phyloP scores from a whole-genome alignment of 495 filamentous ascomycete species.

The Lentithecium fluviatile region DNA sequence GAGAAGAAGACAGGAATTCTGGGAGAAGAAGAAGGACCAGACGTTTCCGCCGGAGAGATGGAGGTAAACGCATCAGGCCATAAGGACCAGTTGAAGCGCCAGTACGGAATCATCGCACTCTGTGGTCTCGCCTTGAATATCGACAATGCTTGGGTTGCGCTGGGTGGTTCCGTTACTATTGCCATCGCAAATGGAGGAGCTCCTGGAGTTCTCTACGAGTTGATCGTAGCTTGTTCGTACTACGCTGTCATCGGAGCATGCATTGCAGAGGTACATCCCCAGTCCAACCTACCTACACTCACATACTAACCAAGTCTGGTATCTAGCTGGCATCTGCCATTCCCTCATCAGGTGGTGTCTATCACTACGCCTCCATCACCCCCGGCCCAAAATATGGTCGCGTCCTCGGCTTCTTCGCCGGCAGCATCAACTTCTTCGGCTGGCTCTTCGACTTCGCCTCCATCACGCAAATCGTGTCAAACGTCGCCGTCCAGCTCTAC shows the following conservation, averaged over 20 bases:
- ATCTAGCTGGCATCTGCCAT: constrained; percentile 71
- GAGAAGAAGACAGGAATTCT: neutral
- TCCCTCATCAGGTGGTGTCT: constrained; percentile 74
- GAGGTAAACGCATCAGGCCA: constrained; percentile 55
- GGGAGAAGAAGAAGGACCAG: neutral
- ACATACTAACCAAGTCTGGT: neutral
- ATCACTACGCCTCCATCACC: constrained; percentile 80
- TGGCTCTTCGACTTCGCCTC: constrained; percentile 70
- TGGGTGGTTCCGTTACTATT: constrained; percentile 54
- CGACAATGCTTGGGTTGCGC: constrained; percentile 57
- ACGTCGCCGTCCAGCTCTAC: constrained; percentile 61
- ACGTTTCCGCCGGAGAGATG: neutral
- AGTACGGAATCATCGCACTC: constrained; percentile 55
- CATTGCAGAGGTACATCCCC: constrained; percentile 32
- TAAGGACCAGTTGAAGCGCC: constrained; percentile 54
- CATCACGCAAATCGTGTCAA: constrained; percentile 64
- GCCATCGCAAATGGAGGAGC: constrained; percentile 45
- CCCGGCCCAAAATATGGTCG: constrained; percentile 67
- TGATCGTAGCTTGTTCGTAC: constrained; percentile 32
- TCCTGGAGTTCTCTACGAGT: constrained; percentile 30
- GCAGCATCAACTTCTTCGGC: constrained; percentile 66
- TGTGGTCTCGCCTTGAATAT: constrained; percentile 52
- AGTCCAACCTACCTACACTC: neutral
- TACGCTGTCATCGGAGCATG: constrained; percentile 32
- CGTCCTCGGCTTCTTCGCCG: constrained; percentile 71